Percentiles rank a stretch among this genome's conserved stretches.
phyloP scores from a whole-genome alignment of 305 asterid species.

The Fraxinus platypoda region DNA sequence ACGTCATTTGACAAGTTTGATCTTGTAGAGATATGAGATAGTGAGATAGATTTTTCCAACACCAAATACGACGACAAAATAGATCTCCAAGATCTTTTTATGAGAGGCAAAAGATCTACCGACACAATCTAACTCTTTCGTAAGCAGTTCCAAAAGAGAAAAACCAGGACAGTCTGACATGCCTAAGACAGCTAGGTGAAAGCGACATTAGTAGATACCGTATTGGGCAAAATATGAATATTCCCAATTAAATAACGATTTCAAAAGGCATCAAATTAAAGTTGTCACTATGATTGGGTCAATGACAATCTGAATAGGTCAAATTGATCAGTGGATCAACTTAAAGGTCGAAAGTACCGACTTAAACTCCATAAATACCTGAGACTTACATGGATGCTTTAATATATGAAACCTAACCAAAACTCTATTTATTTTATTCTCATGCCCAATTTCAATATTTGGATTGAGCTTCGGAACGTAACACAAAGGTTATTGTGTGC shows the following conservation, averaged over 20 bases:
- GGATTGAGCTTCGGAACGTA: neutral
- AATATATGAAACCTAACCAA: neutral
- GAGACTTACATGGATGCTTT: too few species aligned
- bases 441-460: neutral
- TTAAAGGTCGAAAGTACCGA: neutral
- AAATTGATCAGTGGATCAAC: too few species aligned
- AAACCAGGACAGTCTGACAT: neutral
- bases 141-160: neutral
- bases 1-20: neutral
- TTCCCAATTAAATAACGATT: neutral
- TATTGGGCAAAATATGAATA: neutral
- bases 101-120: neutral
- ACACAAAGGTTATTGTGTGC: neutral
- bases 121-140: neutral
- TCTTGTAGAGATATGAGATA: neutral
- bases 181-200: neutral
- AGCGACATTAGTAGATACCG: neutral
- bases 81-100: neutral
- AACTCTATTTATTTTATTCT: neutral
- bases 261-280: neutral
- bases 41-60: neutral
- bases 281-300: neutral
- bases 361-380: too few species aligned
- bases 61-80: neutral
- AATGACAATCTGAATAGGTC: neutral